Conservation (phyloP, 2,329 filamentous ascomycete species). For the Fusarium sarcochroum region DNA sequence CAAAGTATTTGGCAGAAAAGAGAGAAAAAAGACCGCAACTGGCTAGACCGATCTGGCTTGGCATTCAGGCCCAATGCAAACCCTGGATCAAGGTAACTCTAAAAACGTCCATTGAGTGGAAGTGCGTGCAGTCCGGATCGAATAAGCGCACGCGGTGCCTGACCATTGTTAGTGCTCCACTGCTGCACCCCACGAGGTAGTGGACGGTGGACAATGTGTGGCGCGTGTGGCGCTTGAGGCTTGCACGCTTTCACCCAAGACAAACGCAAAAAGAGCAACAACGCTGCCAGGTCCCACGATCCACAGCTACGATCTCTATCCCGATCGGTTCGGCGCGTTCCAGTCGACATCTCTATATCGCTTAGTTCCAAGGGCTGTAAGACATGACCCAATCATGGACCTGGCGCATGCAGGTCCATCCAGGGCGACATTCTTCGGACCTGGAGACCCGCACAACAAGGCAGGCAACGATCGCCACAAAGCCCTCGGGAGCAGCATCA, state of each 20-base stretch:
- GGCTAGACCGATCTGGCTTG: conserved; percentile 30
- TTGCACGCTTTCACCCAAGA: conserved; percentile 34
- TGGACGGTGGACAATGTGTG: conserved; percentile 8
- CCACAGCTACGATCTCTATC: conserved; percentile 18
- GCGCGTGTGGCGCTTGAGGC: conserved; percentile 30
- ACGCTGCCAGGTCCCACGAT: conserved; percentile 6
- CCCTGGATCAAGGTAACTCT: conserved; percentile 18
- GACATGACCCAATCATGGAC: conserved; percentile 25
- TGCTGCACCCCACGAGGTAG: not conserved
- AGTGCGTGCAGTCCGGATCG: conserved; percentile 16
- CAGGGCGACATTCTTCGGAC: conserved; percentile 39
- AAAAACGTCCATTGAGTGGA: conserved; percentile 15
- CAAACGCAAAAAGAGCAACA: conserved; percentile 23
- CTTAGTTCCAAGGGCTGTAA: conserved; percentile 14
- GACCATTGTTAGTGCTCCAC: not conserved
- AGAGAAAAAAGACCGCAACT: conserved; percentile 16
- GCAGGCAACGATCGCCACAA: conserved; percentile 12
- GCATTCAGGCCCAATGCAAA: conserved; percentile 34
- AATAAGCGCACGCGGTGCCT: conserved; percentile 27
- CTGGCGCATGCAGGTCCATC: conserved; percentile 19
- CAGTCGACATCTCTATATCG: conserved; percentile 26
- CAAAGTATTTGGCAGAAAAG: not conserved
- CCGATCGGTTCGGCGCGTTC: conserved; percentile 40
- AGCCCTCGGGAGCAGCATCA: conserved; percentile 1
- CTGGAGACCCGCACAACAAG: conserved; percentile 10